Base-by-base conservation (phyloP, 768 basidiomycete species). In the Tricholoma terreum region DNA sequence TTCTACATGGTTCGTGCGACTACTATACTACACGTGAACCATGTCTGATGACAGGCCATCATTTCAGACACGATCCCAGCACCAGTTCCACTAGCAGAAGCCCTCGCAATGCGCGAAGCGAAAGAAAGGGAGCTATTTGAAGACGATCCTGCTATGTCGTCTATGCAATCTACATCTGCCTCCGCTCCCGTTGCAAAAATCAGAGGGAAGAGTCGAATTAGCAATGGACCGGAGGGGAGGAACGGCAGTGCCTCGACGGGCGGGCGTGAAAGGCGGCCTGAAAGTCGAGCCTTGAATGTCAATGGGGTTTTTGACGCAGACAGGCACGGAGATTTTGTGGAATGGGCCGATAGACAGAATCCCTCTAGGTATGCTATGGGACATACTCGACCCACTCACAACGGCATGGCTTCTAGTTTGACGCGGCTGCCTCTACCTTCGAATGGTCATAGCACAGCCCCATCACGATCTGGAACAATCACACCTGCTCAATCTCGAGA, bases 21-120 rank as follows among this genome's bases (percentile, higher is more conserved):
- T 24, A 3, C 30, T 11, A 14, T 24, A 30, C 45, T 8, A 43
- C 43, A 31, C 19, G 34, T 52, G 51, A 24, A 35, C 36, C 56
- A 31, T 69, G 52, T 57, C 3, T 31, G 6, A 49, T 31, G 30
- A 49, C 50, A 35, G 22, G 45, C 31, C 42, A 27, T 34, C 30
- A 15, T 15, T 48, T 33, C 63, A 91, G 89, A 89, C 58, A 86
- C 83, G 9, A 83, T 91, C 14, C 89, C 89, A 10, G 69, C 73
- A 36, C 84, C 88, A 3, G 73, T 89, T 6, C 67, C 84, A 12
- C 73, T 90, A 22, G 66, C 72, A 3, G 83, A 84, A 45, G 89
- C 89, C n/a, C 70, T 90, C 24, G 71, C 76, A 36, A 73, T 79
- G 54, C 81, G 83, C 35, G 77, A 77, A 57, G 73, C 71, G 2